phyloP scores from a whole-genome alignment of 2,329 filamentous ascomycete species.

The Penicillium freii region DNA sequence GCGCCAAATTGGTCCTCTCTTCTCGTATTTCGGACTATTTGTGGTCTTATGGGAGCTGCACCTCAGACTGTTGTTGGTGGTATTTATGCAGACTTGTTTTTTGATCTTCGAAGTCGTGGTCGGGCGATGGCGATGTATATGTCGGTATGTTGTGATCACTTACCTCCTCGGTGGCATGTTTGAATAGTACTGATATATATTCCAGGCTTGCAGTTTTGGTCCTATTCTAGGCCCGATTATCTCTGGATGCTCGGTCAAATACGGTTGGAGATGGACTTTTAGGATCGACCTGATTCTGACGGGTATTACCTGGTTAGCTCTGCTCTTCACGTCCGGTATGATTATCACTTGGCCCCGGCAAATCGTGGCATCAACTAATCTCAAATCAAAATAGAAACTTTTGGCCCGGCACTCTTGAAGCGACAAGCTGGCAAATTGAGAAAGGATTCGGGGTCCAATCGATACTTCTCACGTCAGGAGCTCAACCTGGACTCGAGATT shows the following conservation, averaged over 20 bases:
- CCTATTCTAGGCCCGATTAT: conserved; percentile 46
- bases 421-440: conserved; percentile 58
- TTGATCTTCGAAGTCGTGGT: conserved; percentile 39
- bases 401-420: conserved; percentile 57
- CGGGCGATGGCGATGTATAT: conserved; percentile 44
- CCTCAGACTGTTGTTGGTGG: conserved; percentile 48
- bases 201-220: conserved; percentile 39
- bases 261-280: conserved; percentile 50
- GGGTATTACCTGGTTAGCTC: conserved; percentile 54
- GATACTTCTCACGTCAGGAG: conserved; percentile 59
- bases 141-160: conserved; percentile 29
- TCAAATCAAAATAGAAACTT: conserved; percentile 51
- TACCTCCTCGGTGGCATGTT: not conserved
- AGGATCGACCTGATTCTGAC: conserved; percentile 67
- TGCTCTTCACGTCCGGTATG: conserved; percentile 58
- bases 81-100: conserved; percentile 48
- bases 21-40: conserved; percentile 45
- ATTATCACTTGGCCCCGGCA: no score
- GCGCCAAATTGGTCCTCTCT: conserved; percentile 43
- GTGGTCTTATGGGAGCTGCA: conserved; percentile 42
- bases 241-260: conserved; percentile 42
- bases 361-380: not conserved
- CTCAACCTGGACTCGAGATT: conserved; percentile 47
- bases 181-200: not conserved
- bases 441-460: conserved; percentile 52